Evolutionary conservation across 2,329 filamentous ascomycete genomes (phyloP), one percentile per base, ranked within the genome.

Genomic region (Diaporthe amygdali): DNA sequence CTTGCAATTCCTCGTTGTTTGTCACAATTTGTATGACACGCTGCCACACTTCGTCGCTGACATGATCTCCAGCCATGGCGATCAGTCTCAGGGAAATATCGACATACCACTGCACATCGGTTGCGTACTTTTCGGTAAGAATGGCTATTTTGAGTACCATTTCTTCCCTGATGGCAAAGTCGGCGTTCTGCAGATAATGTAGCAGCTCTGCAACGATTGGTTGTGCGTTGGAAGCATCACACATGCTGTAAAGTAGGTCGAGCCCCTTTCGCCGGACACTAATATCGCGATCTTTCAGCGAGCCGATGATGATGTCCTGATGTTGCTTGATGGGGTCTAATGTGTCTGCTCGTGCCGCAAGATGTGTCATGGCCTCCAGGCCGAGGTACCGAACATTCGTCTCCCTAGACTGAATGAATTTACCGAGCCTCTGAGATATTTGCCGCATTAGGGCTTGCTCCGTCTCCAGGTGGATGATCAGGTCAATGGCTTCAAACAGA

Each of bases 131-230:
- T 81, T 99, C 96, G 0, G 97, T 98, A 74, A 99, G 83, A 78
- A 99, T 99, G 66, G 96, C 96, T 82, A 99, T 97, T 84, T 99
- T 99, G 74, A 99, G 87, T 5, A 98, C 96, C 96, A 99, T 99
- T 82, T 99, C 96, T 84, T 99, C 97, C 74, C 97, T 91, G 77
- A 99, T 98, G 6, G 96, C 96, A 81, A 97, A 99, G 81, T 99
- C 96, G 59, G 96, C 96, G 69, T 94, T 97, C 78, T 98, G 96
- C 10, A 99, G 89, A 81, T 98, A 98, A 76, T 96, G 94, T 67
- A 99, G 84, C 64, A 99, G 90, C 83, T 99, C 96, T 72, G 93
- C 93, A 47, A 99, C 96, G 75, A 99, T 97, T 12, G 94, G 92
- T 74, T 94, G 93, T 9, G 96, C 95, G 81, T 99, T 99, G n/a